Evolutionary conservation across 2,329 filamentous ascomycete species (phyloP), one percentile per base, ranked within the genome.

Genomic region (Ambrosiella cleistominuta): DNA sequence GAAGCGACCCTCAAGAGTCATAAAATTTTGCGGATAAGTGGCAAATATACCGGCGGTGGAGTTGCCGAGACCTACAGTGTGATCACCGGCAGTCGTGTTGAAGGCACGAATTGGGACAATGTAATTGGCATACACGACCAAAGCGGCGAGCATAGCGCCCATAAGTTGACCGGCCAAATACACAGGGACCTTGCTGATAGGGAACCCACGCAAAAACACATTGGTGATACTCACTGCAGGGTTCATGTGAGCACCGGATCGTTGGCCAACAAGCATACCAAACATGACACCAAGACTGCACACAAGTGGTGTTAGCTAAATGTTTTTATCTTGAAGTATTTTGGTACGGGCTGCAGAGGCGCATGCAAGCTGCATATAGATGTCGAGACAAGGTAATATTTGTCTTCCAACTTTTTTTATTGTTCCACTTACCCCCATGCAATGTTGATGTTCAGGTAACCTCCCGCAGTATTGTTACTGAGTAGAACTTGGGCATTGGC

Each of bases 141-240:
- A 74, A 0, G 79, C 74, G 0, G 75, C 85, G 1, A 73, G 70
- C 71, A 87, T 85, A 50, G 78, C 83, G 2, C 85, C 85, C 0
- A 88, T 74, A 2, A 83, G 63, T 66, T 88, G 84, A 0, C 82
- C 79, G 1, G 82, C 58, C 45, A 78, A 71, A 67, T 88, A 88
- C 15, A 82, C 68, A 1, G 83, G 84, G 62, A 86, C 80, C 44
- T 83, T 81, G 52, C 78, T 75, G 80, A 83, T 86, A 5, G 85
- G 82, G 27, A 85, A 75, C 57, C 79, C 77, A 58, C 84, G 80
- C 67, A 78, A 84, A 52, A 88, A 68, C 65, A 83, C 86, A 68
- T 82, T 85, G 61, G 78, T 75, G 37, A 88, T 74, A 1, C 83
- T 86, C 12, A 88, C 77, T n/a, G 82, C 84, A 0, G 84, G 81